Percentiles rank a stretch among this genome's conserved stretches.
Evolutionary conservation across 305 asterid species (phyloP).

Genomic region (Fraxinus platypoda): DNA sequence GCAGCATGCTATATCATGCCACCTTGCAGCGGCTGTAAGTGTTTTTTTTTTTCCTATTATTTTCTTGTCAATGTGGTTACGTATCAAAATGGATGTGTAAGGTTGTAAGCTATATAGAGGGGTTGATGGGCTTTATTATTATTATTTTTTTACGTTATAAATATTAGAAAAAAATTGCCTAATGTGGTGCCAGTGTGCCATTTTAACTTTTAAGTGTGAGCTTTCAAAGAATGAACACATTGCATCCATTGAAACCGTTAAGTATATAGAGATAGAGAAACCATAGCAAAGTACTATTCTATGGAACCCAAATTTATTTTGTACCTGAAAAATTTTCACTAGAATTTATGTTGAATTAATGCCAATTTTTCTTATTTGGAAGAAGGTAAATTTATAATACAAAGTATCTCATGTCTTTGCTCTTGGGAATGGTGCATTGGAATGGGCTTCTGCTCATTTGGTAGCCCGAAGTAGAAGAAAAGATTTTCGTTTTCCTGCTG

Average conservation of each 20-base stretch:
- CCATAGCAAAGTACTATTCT: neutral
- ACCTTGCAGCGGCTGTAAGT: constrained; percentile 75
- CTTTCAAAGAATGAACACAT: neutral
- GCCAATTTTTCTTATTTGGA: neutral
- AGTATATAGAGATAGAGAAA: neutral
- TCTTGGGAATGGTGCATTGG: neutral
- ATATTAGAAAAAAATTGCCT: neutral
- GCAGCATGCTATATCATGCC: constrained; percentile 88
- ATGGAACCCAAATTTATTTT: neutral
- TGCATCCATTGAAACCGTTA: neutral
- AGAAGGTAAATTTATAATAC: neutral
- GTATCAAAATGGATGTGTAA: constrained; percentile 5
- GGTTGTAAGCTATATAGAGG: neutral
- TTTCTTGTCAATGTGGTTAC: constrained; percentile 5
- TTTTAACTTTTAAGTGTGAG: neutral
- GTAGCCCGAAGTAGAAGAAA: neutral
- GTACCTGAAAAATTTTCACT: neutral
- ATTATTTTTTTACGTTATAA: neutral
- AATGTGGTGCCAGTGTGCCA: neutral
- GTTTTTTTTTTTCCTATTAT: neutral
- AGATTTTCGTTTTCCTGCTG: neutral
- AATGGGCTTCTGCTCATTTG: neutral
- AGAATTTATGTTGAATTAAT: neutral
- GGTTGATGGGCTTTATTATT: neutral
- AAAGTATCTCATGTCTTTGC: neutral